phyloP scores from a whole-genome alignment of 1,284 basidiomycete genomes.

The Pascua sp. region DNA sequence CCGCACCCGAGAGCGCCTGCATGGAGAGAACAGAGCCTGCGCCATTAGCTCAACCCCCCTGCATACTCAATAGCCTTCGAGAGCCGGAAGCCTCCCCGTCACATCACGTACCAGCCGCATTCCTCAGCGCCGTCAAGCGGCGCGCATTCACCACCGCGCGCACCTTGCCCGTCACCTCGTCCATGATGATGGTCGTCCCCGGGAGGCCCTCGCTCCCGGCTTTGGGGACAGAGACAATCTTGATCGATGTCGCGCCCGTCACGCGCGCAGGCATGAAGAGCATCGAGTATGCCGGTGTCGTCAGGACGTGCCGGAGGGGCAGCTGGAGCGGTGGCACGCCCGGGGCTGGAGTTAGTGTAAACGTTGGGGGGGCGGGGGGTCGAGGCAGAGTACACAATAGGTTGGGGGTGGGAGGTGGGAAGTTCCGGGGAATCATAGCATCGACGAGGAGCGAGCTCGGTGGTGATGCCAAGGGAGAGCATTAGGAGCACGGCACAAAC shows the following conservation, averaged over 20 bases:
- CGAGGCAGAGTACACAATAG: not conserved
- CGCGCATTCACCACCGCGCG: conserved; percentile 73
- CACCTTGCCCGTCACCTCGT: conserved; percentile 63
- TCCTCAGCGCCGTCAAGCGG: conserved; percentile 70
- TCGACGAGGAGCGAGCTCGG: not conserved
- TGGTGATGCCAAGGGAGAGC: no score
- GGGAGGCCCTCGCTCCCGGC: conserved; percentile 60
- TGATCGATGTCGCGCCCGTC: conserved; percentile 54
- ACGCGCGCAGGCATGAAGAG: conserved; percentile 50
- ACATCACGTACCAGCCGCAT: conserved; percentile 65
- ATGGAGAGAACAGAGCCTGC: conserved; percentile 70
- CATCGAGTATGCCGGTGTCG: conserved; percentile 27
- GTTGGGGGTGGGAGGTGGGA: not conserved
- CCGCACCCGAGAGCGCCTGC: conserved; percentile 51
- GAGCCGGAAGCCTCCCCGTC: not conserved
- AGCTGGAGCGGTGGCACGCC: conserved; percentile 32
- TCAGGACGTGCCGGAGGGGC: conserved; percentile 34
- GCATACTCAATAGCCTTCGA: no score
- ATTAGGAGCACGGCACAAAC: no score
- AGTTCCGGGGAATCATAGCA: not conserved
- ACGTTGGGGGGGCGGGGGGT: not conserved
- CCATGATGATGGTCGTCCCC: conserved; percentile 69
- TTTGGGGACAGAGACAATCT: conserved; percentile 67
- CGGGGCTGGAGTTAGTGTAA: conserved; percentile 3
- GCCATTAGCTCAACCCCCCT: not conserved